Conservation (phyloP, 2,329 filamentous ascomycete species). For the Calycina herbarum region DNA sequence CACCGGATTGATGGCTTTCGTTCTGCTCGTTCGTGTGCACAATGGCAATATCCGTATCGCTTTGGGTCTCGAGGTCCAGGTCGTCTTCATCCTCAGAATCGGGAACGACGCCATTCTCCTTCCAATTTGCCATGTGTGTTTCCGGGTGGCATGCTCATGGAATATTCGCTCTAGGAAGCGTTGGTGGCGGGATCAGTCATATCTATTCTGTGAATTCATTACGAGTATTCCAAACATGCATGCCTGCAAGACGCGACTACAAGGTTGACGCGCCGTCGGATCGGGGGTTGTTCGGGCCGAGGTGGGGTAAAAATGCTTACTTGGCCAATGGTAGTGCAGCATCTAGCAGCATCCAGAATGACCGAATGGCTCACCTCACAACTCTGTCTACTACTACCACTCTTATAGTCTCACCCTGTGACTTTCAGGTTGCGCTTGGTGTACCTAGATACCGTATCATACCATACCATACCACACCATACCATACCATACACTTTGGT, state of each 20-base stretch:
- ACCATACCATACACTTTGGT: background rate
- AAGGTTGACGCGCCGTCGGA: constrained; percentile 3
- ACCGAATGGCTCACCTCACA: background rate
- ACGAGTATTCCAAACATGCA: no score
- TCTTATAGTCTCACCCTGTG: background rate
- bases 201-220: background rate
- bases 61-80: constrained; percentile 19
- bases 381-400: no score
- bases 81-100: constrained; percentile 40
- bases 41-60: background rate
- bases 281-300: background rate
- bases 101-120: constrained; percentile 39
- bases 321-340: background rate
- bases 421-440: background rate
- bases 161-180: constrained; percentile 19
- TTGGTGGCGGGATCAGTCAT: constrained; percentile 8
- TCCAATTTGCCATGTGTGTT: constrained; percentile 37
- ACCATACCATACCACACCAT: background rate
- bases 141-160: constrained; percentile 27
- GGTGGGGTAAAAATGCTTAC: background rate
- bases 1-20: constrained; percentile 3
- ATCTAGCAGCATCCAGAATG: background rate
- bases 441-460: background rate
- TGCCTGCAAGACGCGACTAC: background rate
- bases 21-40: constrained; percentile 8